These are phyloP conservation scores for Hamamelis virginiana DNA, from an alignment of 164 flowering plant genomes.

Conservation along the genomic window DNA sequence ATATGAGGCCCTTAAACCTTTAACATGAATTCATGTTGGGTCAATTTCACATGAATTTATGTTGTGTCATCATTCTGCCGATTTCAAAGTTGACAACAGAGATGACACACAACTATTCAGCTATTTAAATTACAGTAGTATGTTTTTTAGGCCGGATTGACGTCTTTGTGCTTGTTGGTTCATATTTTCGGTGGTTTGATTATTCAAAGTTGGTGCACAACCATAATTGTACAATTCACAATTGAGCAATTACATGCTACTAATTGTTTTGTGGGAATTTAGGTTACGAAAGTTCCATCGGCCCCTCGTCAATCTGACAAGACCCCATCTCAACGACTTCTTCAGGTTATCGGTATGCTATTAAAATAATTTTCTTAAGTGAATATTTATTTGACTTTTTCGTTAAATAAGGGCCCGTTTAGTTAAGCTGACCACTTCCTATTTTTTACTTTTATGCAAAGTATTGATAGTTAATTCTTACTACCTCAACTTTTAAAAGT, in stretches of 20 bases:
- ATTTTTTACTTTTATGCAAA: too few species aligned
- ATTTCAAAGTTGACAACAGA: not conserved
- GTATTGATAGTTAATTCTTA: too few species aligned
- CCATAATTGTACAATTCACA: too few species aligned
- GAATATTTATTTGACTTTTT: too few species aligned
- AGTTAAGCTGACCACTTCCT: too few species aligned
- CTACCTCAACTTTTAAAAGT: too few species aligned
- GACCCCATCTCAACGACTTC: slow-evolving; percentile 68
- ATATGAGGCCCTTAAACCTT: not conserved
- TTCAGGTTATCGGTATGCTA: slow-evolving; percentile 84
- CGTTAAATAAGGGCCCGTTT: too few species aligned
- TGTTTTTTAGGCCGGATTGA: not conserved
- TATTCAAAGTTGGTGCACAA: not conserved
- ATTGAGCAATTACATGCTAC: not conserved
- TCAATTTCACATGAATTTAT: not conserved
- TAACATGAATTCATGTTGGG: not conserved
- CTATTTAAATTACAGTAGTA: not conserved
- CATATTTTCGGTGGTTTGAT: not conserved
- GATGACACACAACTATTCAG: too few species aligned
- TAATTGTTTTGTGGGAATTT: slow-evolving; percentile 12
- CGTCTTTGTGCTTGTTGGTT: not conserved
- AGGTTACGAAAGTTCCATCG: slow-evolving; percentile 63
- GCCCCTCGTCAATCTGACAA: slow-evolving; percentile 68
- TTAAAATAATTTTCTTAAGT: not conserved
- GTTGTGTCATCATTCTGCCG: not conserved